Evolutionary conservation across 306 rosid genomes (phyloP).

Genomic region (Rosa rugosa): DNA sequence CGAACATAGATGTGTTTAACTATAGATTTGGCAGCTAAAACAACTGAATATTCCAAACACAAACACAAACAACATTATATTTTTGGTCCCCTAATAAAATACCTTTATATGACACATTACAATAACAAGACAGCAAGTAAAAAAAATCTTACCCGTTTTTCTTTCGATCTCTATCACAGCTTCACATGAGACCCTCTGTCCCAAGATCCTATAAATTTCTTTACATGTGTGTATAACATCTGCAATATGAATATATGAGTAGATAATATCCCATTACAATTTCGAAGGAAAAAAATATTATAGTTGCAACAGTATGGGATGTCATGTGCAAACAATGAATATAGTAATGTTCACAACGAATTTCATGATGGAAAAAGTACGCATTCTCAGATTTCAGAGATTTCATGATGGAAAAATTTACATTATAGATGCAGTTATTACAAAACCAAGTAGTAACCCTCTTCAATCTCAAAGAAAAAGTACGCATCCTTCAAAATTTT

Average conservation of each 20-base stretch:
- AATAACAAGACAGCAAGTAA: constrained; percentile 25
- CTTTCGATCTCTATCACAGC: constrained; percentile 72
- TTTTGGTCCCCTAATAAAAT: not conserved
- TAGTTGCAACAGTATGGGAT: not conserved
- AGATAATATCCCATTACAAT: not conserved
- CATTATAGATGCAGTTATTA: not conserved
- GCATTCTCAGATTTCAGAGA: not conserved
- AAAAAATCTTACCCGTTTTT: constrained; percentile 62
- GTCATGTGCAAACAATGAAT: not conserved
- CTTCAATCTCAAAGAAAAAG: not conserved
- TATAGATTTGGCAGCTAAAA: constrained; percentile 73
- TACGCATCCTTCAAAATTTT: not conserved
- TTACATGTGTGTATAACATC: constrained; percentile 15
- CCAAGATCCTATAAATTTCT: constrained; percentile 61
- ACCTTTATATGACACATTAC: constrained; percentile 13
- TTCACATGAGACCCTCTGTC: constrained; percentile 73
- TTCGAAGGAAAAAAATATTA: not conserved
- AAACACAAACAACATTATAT: constrained; percentile 1
- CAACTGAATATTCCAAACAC: constrained; percentile 78
- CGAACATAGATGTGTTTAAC: constrained; percentile 76
- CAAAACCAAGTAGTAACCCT: not conserved
- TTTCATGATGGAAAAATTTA: not conserved
- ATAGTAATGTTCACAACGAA: not conserved
- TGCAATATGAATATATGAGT: not conserved
- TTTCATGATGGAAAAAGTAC: not conserved